Evolutionary conservation across 805 yeast species (phyloP).

Genomic region (Yarrowia phangngaensis): DNA sequence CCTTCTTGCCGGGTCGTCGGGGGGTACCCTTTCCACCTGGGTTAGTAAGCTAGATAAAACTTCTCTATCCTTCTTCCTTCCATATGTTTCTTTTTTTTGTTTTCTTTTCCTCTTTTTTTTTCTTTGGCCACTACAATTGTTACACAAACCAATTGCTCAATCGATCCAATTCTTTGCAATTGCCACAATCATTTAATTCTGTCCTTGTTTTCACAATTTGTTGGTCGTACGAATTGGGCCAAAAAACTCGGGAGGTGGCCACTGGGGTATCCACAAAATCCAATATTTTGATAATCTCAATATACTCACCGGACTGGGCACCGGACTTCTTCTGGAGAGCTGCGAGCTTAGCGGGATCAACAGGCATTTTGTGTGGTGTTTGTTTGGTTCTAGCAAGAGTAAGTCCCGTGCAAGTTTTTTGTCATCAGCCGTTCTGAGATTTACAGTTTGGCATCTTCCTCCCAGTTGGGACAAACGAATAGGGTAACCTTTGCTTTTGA

Average conservation of each 20-base stretch:
- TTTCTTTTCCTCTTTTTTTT: too few species aligned
- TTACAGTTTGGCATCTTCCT: constrained; percentile 22
- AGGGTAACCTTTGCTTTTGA: too few species aligned
- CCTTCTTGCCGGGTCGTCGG: constrained; percentile 89
- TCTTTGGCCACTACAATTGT: too few species aligned
- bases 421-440: constrained; percentile 16
- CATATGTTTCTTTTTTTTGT: too few species aligned
- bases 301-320: constrained; percentile 30
- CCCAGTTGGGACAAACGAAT: constrained; percentile 23
- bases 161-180: too few species aligned
- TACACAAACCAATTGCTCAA: too few species aligned
- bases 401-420: constrained; percentile 8
- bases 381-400: constrained; percentile 13
- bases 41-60: constrained; percentile 38
- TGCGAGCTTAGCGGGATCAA: constrained; percentile 34
- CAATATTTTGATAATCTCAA: neutral
- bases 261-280: constrained; percentile 53
- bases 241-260: too few species aligned
- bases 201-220: too few species aligned
- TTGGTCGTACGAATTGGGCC: too few species aligned
- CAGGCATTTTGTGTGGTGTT: constrained; percentile 26
- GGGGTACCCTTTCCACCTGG: constrained; percentile 73
- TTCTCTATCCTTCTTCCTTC: constrained; percentile 50
- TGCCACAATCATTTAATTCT: too few species aligned
- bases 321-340: constrained; percentile 48